phyloP scores from a whole-genome alignment of 1,284 basidiomycete species.

The Ganoderma resinaceum region DNA sequence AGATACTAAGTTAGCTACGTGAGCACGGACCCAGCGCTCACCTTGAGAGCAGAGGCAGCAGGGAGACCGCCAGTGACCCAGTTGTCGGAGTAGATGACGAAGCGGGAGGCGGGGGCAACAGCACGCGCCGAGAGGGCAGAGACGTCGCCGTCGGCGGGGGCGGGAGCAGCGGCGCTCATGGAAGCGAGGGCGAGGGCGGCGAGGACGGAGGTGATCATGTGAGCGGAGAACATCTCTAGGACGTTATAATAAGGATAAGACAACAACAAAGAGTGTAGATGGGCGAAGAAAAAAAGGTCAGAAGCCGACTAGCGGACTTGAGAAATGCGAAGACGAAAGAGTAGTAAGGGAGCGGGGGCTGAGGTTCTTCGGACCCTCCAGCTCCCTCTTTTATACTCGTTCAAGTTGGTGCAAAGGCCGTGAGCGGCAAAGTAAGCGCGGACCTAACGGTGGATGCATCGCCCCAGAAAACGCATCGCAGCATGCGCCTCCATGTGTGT shows the following conservation, averaged over 20 bases:
- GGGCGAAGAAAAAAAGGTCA: background rate
- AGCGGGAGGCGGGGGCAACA: slow-evolving; percentile 19
- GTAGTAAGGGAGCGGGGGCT: slow-evolving; percentile 8
- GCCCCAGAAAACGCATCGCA: background rate
- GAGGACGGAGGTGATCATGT: slow-evolving; percentile 27
- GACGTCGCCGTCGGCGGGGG: slow-evolving; percentile 7
- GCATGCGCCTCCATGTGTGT: background rate
- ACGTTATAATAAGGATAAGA: slow-evolving; percentile 16
- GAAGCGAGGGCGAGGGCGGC: slow-evolving; percentile 28
- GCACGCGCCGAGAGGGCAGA: slow-evolving; percentile 17
- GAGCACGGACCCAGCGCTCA: background rate
- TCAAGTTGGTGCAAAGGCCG: background rate
- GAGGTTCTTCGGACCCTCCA: background rate
- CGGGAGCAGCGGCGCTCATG: slow-evolving; percentile 20
- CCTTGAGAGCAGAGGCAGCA: slow-evolving; percentile 12
- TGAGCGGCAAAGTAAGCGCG: background rate
- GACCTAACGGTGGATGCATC: background rate
- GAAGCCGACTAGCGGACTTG: slow-evolving; percentile 30
- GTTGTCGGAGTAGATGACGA: slow-evolving; percentile 28
- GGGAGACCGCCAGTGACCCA: slow-evolving; percentile 26
- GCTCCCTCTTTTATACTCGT: slow-evolving; percentile 2
- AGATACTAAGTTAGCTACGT: background rate
- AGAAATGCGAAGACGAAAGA: slow-evolving; percentile 23
- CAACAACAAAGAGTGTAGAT: slow-evolving; percentile 7
- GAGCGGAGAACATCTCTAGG: slow-evolving; percentile 29